Conservation (phyloP, 1,139 yeast species). For the Keqinozyma sinolaborantium region DNA sequence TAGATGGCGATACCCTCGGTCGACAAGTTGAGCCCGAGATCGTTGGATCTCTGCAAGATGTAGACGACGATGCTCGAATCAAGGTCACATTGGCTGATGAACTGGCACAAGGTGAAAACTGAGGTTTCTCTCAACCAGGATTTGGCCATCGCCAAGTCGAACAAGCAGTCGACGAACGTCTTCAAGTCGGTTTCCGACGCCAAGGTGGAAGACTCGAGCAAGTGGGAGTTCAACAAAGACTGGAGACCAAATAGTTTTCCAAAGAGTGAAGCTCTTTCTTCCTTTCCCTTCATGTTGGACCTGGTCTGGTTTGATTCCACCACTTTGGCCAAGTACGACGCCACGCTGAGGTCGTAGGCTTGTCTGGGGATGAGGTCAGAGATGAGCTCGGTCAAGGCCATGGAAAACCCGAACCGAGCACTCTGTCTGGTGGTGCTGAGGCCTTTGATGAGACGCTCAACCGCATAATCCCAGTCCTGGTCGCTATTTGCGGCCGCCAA, state of each 20-base stretch:
- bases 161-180: slow-evolving; percentile 40
- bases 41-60: slow-evolving; percentile 43
- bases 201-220: slow-evolving; percentile 32
- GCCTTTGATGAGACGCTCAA: slow-evolving; percentile 75
- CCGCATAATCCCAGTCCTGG: slow-evolving; percentile 79
- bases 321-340: slow-evolving; percentile 42
- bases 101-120: slow-evolving; percentile 63
- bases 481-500: slow-evolving; percentile 40
- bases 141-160: slow-evolving; percentile 62
- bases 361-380: slow-evolving; percentile 38
- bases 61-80: slow-evolving; percentile 23
- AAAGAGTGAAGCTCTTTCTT: slow-evolving; percentile 74
- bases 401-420: slow-evolving; percentile 84
- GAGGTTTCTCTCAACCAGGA: slow-evolving; percentile 88
- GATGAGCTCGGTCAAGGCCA: slow-evolving; percentile 78
- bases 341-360: slow-evolving; percentile 25
- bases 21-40: slow-evolving; percentile 56
- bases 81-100: slow-evolving; percentile 19
- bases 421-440: slow-evolving; percentile 77
- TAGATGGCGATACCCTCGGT: slow-evolving; percentile 82
- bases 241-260: slow-evolving; percentile 87
- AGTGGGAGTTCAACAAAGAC: slow-evolving; percentile 58
- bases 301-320: slow-evolving; percentile 39
- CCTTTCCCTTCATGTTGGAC: slow-evolving; percentile 69
- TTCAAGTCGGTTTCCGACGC: slow-evolving; percentile 24